Evolutionary conservation across 768 basidiomycete genomes (phyloP).

Genomic region (Ramaria rubella): DNA sequence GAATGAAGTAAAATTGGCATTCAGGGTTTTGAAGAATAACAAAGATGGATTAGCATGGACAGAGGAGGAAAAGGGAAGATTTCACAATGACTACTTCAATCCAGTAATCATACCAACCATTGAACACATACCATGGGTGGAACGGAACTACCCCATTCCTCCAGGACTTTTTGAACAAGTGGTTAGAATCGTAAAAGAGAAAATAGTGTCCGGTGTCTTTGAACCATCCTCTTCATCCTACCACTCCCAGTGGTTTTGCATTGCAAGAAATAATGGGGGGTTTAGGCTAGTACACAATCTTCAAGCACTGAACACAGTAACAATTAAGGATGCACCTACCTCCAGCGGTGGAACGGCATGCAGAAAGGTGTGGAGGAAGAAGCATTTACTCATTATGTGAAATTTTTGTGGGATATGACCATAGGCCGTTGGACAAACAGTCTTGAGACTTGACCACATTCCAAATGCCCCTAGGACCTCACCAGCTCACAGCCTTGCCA

Average conservation of each 20-base stretch:
- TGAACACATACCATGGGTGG: constrained; percentile 29
- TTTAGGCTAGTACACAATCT: constrained; percentile 16
- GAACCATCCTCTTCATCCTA: constrained; percentile 21
- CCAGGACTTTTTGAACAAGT: constrained; percentile 10
- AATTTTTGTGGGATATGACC: constrained; percentile 16
- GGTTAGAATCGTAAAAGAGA: constrained; percentile 19
- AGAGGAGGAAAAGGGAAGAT: no score
- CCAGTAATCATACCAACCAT: no score
- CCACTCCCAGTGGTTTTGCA: constrained; percentile 22
- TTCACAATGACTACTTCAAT: constrained; percentile 28
- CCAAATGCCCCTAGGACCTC: constrained; percentile 13
- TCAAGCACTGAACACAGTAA: constrained; percentile 16
- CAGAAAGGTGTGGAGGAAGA: no score
- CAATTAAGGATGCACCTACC: constrained; percentile 16
- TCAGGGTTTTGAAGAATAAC: constrained; percentile 25
- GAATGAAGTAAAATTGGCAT: constrained; percentile 26
- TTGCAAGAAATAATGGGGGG: constrained; percentile 16
- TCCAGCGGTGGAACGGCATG: constrained; percentile 14
- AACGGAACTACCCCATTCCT: constrained; percentile 18
- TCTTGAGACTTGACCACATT: constrained; percentile 19
- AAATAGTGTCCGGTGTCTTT: constrained; percentile 20
- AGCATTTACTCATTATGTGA: constrained; percentile 12
- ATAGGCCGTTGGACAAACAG: not conserved
- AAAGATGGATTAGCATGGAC: constrained; percentile 11
- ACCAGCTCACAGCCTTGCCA: constrained; percentile 10